These are phyloP conservation scores for Backusella liffmaniae DNA, from an alignment of 192 early-diverging fungal genomes.

Conservation along the genomic window DNA sequence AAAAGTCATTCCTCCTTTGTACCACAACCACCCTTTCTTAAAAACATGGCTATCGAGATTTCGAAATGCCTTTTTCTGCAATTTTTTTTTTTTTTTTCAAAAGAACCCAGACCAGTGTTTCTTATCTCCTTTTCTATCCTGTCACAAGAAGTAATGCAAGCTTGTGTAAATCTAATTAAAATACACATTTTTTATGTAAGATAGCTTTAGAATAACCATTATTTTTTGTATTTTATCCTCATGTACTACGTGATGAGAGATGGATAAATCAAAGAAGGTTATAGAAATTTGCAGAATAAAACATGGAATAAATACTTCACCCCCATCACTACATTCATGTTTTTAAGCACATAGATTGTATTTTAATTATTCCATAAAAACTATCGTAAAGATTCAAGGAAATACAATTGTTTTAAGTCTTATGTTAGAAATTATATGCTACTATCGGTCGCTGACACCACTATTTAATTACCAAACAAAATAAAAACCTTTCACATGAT, in stretches of 20 bases:
- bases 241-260: neutral
- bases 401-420: neutral
- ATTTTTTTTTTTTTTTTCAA: neutral
- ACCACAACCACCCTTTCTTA: neutral
- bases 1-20: neutral
- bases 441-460: neutral
- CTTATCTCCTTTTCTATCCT: neutral
- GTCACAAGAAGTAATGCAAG: constrained; percentile 6
- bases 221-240: neutral
- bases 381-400: neutral
- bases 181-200: constrained; percentile 6
- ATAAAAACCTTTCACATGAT: neutral
- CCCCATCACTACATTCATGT: neutral
- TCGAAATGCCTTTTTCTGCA: neutral
- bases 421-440: neutral
- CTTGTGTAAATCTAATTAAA: constrained; percentile 9
- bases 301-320: neutral
- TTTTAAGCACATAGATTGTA: neutral
- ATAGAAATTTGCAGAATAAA: neutral
- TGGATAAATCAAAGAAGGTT: neutral
- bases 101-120: neutral
- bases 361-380: neutral
- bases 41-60: neutral
- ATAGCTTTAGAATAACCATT: neutral
- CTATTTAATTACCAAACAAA: neutral